These are phyloP conservation scores for Penicillium bovifimosum DNA, from an alignment of 495 filamentous ascomycete species.

Conservation along the genomic window DNA sequence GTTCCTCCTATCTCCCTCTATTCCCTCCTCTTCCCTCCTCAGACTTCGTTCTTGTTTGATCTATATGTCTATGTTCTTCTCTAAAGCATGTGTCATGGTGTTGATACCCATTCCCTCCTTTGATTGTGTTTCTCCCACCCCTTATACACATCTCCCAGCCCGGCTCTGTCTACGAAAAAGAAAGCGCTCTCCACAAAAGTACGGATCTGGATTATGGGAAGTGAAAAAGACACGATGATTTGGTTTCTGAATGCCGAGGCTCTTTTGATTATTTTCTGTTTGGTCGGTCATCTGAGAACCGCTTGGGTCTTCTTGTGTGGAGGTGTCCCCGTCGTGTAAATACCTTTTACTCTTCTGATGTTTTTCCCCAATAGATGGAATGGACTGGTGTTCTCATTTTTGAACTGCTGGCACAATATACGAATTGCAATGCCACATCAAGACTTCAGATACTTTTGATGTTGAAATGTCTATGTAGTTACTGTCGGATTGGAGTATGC, in stretches of 20 bases:
- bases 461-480: not conserved
- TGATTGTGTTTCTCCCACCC: constrained; percentile 10
- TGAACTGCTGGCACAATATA: not conserved
- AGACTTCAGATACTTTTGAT: not conserved
- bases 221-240: not conserved
- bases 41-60: constrained; percentile 14
- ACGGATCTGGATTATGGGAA: not conserved
- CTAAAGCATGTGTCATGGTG: constrained; percentile 44
- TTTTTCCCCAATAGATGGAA: constrained; percentile 33
- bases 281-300: constrained; percentile 1
- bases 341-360: constrained; percentile 24
- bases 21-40: constrained; percentile 7
- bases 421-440: not conserved
- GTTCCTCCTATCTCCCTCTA: constrained; percentile 21
- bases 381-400: constrained; percentile 19
- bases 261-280: constrained; percentile 5
- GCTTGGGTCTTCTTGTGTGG: constrained; percentile 6
- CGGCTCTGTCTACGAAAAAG: not conserved
- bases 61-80: constrained; percentile 17
- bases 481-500: not conserved
- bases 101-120: constrained; percentile 42
- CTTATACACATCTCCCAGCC: constrained; percentile 1
- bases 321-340: constrained; percentile 27
- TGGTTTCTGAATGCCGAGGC: constrained; percentile 1
- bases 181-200: not conserved